Conservation (phyloP, 2,329 filamentous ascomycete species). For the Penicillium glabrum region DNA sequence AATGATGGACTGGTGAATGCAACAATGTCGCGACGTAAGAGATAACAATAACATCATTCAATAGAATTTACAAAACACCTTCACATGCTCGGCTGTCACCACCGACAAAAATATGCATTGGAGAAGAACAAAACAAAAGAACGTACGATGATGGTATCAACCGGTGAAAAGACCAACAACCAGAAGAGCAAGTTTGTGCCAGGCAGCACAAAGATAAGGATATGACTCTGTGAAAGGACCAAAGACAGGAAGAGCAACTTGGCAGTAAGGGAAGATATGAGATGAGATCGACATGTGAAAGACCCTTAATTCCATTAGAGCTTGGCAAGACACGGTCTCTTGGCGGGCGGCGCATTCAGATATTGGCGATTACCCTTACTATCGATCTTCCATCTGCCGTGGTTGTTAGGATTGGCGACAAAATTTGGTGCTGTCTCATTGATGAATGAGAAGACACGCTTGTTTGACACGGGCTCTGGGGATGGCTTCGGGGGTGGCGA, state of each 20-base stretch:
- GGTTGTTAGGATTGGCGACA: slow-evolving; percentile 25
- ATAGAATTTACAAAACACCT: neutral
- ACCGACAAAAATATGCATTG: neutral
- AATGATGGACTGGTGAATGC: neutral
- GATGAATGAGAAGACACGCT: slow-evolving; percentile 12
- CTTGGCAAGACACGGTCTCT: neutral
- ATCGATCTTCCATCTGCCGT: slow-evolving; percentile 20
- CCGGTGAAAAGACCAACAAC: neutral
- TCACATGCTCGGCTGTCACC: neutral
- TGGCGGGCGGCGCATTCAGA: slow-evolving; percentile 17
- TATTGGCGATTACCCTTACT: slow-evolving; percentile 14
- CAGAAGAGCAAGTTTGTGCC: neutral
- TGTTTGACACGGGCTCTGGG: neutral
- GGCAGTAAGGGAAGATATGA: neutral
- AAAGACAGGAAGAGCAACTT: neutral
- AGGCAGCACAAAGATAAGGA: too few species aligned
- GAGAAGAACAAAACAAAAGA: neutral
- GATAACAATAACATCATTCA: neutral
- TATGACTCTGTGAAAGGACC: neutral
- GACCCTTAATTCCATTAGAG: neutral
- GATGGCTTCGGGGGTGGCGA: neutral
- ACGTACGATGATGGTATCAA: neutral
- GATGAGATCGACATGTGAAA: neutral
- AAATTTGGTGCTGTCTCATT: slow-evolving; percentile 19
- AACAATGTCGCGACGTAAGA: neutral